Base-by-base conservation (phyloP, 768 basidiomycete species). In the Paxillus rubicundulus region DNA sequence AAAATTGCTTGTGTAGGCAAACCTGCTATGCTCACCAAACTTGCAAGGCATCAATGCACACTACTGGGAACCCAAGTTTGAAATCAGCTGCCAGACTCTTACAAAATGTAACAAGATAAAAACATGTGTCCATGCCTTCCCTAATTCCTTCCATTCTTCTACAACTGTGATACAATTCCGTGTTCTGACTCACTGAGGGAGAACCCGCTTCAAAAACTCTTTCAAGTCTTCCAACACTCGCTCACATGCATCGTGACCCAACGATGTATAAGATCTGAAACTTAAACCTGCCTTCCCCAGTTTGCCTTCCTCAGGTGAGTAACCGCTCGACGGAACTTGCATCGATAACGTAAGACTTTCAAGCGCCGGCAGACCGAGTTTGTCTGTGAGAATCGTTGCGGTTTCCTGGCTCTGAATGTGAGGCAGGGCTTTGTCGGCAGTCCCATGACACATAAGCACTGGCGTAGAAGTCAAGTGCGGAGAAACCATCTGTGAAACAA, bases 371-470 rank as follows among this genome's bases (percentile, higher is more conserved):
- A 87, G 72, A 14, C 82, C 81, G 37, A 90, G 63, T 14, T 77
- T 59, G 13, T 74, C 65, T 33, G 76, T 78, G 40, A 95, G 71
- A 53, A 79, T 78, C 6, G 83, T 77, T 34, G 77, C 70, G 8
- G 89, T 87, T 45, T 68, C 67, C 48, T 76, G 65, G 20, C 82
- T 82, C 46, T 82, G 74, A 27, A 76, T 57, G 58, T 75, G 76
- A 52, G 76, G 77, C 48, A 97, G 86, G 20, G 95, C 75, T 6
- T 82, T 84, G 70, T 98, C 94, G 14, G 67, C 75, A 6, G 75
- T 79, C 17, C 93, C 93, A 57, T 93, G 89, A 12, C 88, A 94
- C 84, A 89, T 89, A 70, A 96, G 95, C 27, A 95, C 76, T 1
- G 92, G 89, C 17, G 82, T 76, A 4, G 78, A 76, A 41, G 76